These are phyloP conservation scores for Plasmodium cynomolgi DNA, from an alignment of 169 alveolate species.

Conservation along the genomic window DNA sequence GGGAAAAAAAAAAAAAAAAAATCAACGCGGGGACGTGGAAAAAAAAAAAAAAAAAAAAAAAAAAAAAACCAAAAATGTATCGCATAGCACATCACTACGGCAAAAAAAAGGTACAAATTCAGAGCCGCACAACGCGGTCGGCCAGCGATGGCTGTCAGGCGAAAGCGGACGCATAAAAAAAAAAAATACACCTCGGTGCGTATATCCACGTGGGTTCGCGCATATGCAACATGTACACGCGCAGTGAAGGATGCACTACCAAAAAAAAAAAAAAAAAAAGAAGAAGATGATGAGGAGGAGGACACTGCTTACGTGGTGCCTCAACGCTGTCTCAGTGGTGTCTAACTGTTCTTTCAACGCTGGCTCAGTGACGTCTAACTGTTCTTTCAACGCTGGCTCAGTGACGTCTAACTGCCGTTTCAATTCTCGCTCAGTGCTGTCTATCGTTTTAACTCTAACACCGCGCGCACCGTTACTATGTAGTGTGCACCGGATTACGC, in stretches of 20 bases:
- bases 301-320: no score
- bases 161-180: neutral
- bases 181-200: neutral
- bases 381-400: neutral
- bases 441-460: neutral
- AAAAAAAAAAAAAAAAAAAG: neutral
- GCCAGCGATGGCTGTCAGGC: neutral
- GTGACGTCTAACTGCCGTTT: no score
- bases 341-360: no score
- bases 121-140: neutral
- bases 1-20: constrained; percentile 3
- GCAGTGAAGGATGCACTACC: neutral
- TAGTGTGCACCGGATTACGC: no score
- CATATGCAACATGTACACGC: neutral
- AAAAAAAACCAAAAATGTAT: neutral
- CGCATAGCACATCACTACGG: neutral
- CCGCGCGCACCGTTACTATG: no score
- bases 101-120: neutral
- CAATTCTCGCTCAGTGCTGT: neutral
- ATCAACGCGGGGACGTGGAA: neutral
- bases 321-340: no score
- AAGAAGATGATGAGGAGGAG: neutral
- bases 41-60: constrained; percentile 35
- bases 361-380: no score
- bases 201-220: neutral